Conservation (phyloP, 768 basidiomycete genomes). For the Ramaria sp. region DNA sequence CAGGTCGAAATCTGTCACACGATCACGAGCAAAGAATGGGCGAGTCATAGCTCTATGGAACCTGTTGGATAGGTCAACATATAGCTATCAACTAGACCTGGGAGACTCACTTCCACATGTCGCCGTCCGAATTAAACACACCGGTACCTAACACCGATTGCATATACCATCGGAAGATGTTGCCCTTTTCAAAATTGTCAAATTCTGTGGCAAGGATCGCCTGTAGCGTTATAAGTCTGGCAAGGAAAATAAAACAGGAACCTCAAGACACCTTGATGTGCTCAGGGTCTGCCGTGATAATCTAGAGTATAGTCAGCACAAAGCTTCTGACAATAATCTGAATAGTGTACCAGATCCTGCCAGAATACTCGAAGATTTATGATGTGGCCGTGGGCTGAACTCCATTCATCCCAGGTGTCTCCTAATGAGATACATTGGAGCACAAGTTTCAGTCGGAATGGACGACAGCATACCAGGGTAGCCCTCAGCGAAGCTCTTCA, state of each 20-base stretch:
- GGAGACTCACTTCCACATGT: conserved; percentile 27
- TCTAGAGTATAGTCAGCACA: conserved; percentile 26
- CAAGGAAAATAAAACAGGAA: not conserved
- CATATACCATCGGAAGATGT: conserved; percentile 17
- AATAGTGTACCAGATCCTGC: conserved; percentile 1
- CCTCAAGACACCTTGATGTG: not conserved
- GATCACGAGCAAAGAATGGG: conserved; percentile 52
- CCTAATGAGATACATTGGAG: not conserved
- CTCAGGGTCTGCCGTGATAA: not conserved
- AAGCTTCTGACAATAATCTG: conserved; percentile 23
- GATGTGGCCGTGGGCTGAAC: conserved; percentile 21
- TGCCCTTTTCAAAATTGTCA: conserved; percentile 34
- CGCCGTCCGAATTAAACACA: conserved; percentile 33
- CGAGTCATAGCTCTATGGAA: conserved; percentile 58
- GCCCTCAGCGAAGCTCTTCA: conserved; percentile 18
- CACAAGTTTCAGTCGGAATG: not conserved
- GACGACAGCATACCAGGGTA: conserved; percentile 19
- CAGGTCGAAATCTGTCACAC: conserved; percentile 48
- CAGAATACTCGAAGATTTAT: conserved; percentile 18
- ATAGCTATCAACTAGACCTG: not conserved
- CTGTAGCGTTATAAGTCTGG: conserved; percentile 13
- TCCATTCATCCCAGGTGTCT: conserved; percentile 19
- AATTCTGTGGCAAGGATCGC: conserved; percentile 34
- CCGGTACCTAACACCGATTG: conserved; percentile 24
- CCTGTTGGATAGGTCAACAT: conserved; percentile 17